These are phyloP conservation scores for Lumnitzera littorea DNA, from an alignment of 345 rosid species.

Conservation along the genomic window DNA sequence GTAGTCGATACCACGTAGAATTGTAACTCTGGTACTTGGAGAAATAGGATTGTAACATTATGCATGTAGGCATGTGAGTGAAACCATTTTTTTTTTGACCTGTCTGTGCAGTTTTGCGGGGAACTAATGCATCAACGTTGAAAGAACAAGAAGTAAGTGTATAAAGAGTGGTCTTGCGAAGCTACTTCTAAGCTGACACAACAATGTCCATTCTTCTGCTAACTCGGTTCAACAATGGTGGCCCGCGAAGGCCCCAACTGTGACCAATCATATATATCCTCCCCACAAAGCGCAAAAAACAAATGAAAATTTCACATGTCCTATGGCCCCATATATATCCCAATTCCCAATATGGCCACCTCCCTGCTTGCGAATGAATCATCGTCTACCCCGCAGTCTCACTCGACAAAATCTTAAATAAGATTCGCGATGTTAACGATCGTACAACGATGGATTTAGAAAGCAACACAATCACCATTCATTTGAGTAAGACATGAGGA, in stretches of 20 bases:
- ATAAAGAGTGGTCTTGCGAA: too few relatives aligned
- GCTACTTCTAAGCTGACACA: too few relatives aligned
- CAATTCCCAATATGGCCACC: background rate
- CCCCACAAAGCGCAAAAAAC: conserved; percentile 11
- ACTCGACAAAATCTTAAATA: conserved; percentile 11
- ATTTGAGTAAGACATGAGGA: conserved; percentile 3
- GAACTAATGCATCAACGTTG: too few relatives aligned
- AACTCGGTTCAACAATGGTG: background rate
- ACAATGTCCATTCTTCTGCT: conserved; percentile 1
- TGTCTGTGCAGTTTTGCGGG: too few relatives aligned
- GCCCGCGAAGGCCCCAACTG: conserved; percentile 6
- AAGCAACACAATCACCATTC: background rate
- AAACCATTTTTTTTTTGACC: too few relatives aligned
- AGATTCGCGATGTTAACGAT: conserved; percentile 3
- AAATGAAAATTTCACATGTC: conserved; percentile 13
- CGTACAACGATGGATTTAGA: conserved; percentile 5
- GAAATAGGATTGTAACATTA: too few relatives aligned
- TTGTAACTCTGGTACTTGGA: too few relatives aligned
- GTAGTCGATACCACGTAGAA: too few relatives aligned
- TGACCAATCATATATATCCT: conserved; percentile 10
- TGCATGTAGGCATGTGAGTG: too few relatives aligned
- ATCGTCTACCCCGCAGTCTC: conserved; percentile 8
- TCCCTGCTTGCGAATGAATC: conserved; percentile 7
- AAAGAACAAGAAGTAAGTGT: too few relatives aligned
- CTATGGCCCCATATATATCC: conserved; percentile 10